A percentile compares a stretch with the other conserved stretches of the same genome.
Evolutionary conservation across 192 early-diverging fungal genomes (phyloP).

Genomic region (Thoreauomyces humboldtii): DNA sequence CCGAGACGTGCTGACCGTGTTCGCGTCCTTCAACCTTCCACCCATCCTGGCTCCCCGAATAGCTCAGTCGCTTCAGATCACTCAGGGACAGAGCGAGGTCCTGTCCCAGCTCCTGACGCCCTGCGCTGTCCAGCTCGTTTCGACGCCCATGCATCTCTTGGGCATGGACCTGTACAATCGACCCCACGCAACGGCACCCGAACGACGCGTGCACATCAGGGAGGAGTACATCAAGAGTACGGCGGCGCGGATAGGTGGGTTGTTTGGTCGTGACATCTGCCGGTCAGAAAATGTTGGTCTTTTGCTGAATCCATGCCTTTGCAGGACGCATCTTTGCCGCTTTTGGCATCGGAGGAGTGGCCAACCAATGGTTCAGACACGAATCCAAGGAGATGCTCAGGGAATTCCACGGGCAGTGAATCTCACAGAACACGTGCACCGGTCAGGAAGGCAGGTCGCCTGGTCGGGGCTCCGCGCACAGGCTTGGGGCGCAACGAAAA

Average conservation of each 20-base stretch:
- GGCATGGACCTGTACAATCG: conserved; percentile 50
- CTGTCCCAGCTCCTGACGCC: conserved; percentile 42
- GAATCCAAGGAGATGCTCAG: conserved; percentile 11
- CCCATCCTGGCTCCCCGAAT: conserved; percentile 26
- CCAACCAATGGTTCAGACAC: conserved; percentile 30
- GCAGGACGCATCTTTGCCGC: conserved; percentile 50
- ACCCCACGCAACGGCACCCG: background rate
- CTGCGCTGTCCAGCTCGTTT: conserved; percentile 41
- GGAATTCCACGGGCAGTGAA: background rate
- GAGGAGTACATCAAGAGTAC: background rate
- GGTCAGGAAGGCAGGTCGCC: too few species aligned
- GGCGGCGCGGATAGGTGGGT: background rate
- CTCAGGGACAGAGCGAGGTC: conserved; percentile 11
- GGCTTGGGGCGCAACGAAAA: too few species aligned
- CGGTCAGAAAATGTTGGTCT: too few species aligned
- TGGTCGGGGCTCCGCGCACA: too few species aligned
- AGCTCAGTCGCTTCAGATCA: background rate
- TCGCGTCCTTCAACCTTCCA: conserved; percentile 49
- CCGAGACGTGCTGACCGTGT: conserved; percentile 44
- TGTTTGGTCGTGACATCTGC: too few species aligned
- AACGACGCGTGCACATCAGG: background rate
- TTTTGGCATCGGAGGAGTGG: conserved; percentile 47
- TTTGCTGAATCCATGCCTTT: too few species aligned
- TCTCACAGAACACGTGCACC: background rate
- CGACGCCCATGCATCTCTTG: conserved; percentile 42